A percentile compares a stretch with the other conserved stretches of the same genome.
phyloP scores from a whole-genome alignment of 169 alveolate genomes.

The Nephromyces sp. region DNA sequence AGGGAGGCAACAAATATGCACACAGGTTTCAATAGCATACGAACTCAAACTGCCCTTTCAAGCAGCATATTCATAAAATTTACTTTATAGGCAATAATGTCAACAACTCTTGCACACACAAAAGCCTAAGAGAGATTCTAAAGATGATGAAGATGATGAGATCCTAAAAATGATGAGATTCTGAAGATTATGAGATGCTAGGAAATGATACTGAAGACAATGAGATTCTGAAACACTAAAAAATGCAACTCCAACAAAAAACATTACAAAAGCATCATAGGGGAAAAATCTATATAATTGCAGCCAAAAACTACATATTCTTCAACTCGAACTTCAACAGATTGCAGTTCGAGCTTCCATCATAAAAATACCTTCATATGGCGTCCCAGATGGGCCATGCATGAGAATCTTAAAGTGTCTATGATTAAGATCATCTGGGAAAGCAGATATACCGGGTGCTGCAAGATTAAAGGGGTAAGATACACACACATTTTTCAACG shows the following conservation, averaged over 20 bases:
- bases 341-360: neutral
- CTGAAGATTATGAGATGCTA: too few species aligned
- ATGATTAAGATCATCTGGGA: slow-evolving; percentile 82
- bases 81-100: too few species aligned
- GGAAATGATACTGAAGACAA: neutral
- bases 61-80: too few species aligned
- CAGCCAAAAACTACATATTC: neutral
- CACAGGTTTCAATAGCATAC: too few species aligned
- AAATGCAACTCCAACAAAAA: neutral
- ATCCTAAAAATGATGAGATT: too few species aligned
- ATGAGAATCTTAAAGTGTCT: slow-evolving; percentile 87
- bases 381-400: slow-evolving; percentile 93
- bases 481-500: neutral
- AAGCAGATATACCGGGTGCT: slow-evolving; percentile 90
- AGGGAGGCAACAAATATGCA: too few species aligned
- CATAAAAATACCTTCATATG: slow-evolving; percentile 82
- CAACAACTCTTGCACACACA: too few species aligned
- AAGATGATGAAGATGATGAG: too few species aligned
- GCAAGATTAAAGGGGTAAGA: neutral
- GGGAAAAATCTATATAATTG: neutral
- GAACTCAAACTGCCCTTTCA: too few species aligned
- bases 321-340: neutral
- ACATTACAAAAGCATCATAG: neutral
- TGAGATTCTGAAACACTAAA: neutral
- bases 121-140: too few species aligned